phyloP scores from a whole-genome alignment of 805 yeast genomes.

The Blastobotrys chiropterorum region DNA sequence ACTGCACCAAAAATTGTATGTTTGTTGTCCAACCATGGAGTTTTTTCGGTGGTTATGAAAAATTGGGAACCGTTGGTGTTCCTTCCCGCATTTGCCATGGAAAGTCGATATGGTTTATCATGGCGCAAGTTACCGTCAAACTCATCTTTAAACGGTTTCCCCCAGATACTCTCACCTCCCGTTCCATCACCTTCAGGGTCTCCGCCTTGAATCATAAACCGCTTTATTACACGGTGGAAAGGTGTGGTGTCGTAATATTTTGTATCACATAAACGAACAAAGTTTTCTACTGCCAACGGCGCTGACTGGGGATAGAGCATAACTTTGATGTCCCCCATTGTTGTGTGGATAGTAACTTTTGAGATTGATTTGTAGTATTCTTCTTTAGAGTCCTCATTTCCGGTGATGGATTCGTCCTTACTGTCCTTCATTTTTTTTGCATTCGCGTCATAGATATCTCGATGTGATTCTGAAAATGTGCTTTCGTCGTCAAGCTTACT shows the following conservation, averaged over 20 bases:
- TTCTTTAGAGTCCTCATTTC: constrained; percentile 33
- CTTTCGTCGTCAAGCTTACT: neutral
- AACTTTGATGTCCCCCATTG: constrained; percentile 39
- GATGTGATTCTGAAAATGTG: constrained; percentile 13
- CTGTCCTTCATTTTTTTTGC: neutral
- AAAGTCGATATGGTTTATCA: constrained; percentile 47
- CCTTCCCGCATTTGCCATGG: constrained; percentile 60
- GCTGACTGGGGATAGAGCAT: constrained; percentile 32
- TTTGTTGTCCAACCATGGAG: constrained; percentile 50
- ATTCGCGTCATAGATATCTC: constrained; percentile 28
- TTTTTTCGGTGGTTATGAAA: constrained; percentile 51
- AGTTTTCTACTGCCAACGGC: constrained; percentile 40
- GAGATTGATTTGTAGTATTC: neutral
- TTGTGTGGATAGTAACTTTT: constrained; percentile 33
- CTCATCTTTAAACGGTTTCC: constrained; percentile 41
- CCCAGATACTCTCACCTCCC: constrained; percentile 37
- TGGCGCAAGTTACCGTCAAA: constrained; percentile 40
- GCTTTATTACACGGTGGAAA: constrained; percentile 39
- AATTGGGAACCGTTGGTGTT: constrained; percentile 56
- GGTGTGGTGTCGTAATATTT: constrained; percentile 37
- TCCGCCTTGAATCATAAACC: constrained; percentile 58
- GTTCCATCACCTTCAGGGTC: constrained; percentile 44
- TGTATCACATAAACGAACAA: constrained; percentile 30
- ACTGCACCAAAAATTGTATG: constrained; percentile 56
- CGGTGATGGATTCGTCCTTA: neutral